Evolutionary conservation across 1,284 basidiomycete species (phyloP).

Genomic region (Trametes pubescens): DNA sequence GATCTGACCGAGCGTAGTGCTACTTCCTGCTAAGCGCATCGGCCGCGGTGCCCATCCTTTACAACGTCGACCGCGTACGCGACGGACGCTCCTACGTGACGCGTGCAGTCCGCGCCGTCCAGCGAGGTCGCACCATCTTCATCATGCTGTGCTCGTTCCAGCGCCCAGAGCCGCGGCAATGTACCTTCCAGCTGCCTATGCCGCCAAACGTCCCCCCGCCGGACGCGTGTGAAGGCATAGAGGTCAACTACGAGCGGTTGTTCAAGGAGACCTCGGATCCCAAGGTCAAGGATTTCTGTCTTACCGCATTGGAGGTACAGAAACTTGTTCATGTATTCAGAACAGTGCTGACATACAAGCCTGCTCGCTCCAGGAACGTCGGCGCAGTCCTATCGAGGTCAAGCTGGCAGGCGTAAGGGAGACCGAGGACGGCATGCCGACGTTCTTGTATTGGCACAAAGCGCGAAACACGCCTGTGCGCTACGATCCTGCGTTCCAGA

Average conservation of each 20-base stretch:
- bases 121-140: conserved; percentile 83
- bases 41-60: conserved; percentile 81
- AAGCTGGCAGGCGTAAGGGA: conserved; percentile 53
- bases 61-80: conserved; percentile 87
- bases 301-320: conserved; percentile 21
- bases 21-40: conserved; percentile 87
- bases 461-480: conserved; percentile 67
- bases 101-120: conserved; percentile 78
- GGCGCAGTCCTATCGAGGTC: conserved; percentile 74
- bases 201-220: conserved; percentile 64
- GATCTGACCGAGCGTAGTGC: conserved; percentile 55
- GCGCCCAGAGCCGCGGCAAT: conserved; percentile 79
- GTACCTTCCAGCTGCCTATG: conserved; percentile 69
- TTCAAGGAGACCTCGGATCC: conserved; percentile 30
- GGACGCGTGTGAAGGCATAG: conserved; percentile 68
- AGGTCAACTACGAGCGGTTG: conserved; percentile 47
- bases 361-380: conserved; percentile 60
- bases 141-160: conserved; percentile 90
- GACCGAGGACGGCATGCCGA: conserved; percentile 55
- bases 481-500: conserved; percentile 80
- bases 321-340: background rate
- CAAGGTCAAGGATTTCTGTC: conserved; percentile 33
- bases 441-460: conserved; percentile 84
- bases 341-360: background rate
- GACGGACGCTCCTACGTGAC: conserved; percentile 81